Base-by-base conservation (phyloP, 805 yeast species). In the Metschnikowia gruessii region DNA sequence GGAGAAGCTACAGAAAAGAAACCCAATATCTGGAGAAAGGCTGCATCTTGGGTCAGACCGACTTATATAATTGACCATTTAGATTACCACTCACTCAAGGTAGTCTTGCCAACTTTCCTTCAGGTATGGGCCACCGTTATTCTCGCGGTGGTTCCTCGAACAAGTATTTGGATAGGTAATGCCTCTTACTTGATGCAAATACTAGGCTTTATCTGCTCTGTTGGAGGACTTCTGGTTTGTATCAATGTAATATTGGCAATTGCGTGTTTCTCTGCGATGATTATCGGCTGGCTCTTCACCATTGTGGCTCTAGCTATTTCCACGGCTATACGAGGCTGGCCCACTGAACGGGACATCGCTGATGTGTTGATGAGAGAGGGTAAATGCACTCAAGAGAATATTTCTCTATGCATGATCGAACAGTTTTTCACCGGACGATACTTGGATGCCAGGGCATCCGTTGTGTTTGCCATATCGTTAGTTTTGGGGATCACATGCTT, bases 181-280 rank as follows among this genome's bases (percentile, higher is more conserved):
- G 68, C 65, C 3, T 52, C 64, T 2, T 67, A 58, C 46, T 50
- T 67, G 35, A 42, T 63, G 29, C 66, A 58, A 35, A 56, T 66
- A 12, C 49, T 66, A 19, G 66, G 62, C 2, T 63, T 65, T 37
- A 57, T 65, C 21, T 45, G 44, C 3, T 52, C 56, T 17, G 34
- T 62, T n/a, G 71, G 72, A 2, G 69, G 68, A 2, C 42, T 46
- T 11, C 60, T 60, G 46, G 46, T 65, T 3, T 48, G 55, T n/a
- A 30, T 47, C 13, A 60, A 60, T 35, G 38, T 56, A 5, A 42
- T 54, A 26, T 36, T 49, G 13, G 46, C 62, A 11, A 4, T 64
- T 11, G 26, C 48, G 2, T 46, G 59, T 31, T 50, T 62, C 8
- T 30, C 53, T 18, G 57, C 53, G 26, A 45, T 50, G 6, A 13